These are phyloP conservation scores for Teunomyces barrocoloradensis DNA, from an alignment of 805 yeast species.

Conservation along the genomic window DNA sequence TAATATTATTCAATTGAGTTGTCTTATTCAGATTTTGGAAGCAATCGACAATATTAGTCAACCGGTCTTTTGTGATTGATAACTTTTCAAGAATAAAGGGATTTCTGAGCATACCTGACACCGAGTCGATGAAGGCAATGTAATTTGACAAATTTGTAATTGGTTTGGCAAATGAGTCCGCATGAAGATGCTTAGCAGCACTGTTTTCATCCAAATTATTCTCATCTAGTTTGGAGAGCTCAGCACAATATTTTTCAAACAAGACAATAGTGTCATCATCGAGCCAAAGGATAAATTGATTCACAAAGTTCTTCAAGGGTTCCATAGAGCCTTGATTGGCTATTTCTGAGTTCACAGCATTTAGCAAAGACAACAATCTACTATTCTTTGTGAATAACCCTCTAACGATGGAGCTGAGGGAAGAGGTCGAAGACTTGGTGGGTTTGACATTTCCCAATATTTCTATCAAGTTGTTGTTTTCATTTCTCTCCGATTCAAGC, in stretches of 20 bases:
- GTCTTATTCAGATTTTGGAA: conserved; percentile 12
- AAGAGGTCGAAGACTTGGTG: conserved; percentile 19
- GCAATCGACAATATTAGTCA: conserved; percentile 16
- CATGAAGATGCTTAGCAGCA: conserved; percentile 11
- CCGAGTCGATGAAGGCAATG: conserved; percentile 24
- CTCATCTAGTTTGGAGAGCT: conserved; percentile 13
- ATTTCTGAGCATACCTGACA: conserved; percentile 26
- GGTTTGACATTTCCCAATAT: conserved; percentile 35
- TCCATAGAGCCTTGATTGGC: conserved; percentile 19
- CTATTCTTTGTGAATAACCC: conserved; percentile 41
- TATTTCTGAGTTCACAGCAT: conserved; percentile 11
- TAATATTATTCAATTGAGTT: conserved; percentile 28
- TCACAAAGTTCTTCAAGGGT: conserved; percentile 34
- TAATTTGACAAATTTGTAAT: conserved; percentile 30
- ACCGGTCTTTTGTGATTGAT: conserved; percentile 10
- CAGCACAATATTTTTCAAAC: conserved; percentile 29
- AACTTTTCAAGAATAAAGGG: conserved; percentile 39
- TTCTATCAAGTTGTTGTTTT: conserved; percentile 34
- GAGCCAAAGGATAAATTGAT: conserved; percentile 40
- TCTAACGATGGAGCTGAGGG: conserved; percentile 32
- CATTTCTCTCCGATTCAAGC: conserved; percentile 21
- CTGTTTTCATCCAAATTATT: conserved; percentile 1
- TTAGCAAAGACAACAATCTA: conserved; percentile 20
- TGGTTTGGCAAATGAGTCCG: conserved; percentile 26
- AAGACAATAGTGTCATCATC: conserved; percentile 32